Evolutionary conservation across 192 early-diverging fungal genomes (phyloP).

Genomic region (Backusella liffmaniae): DNA sequence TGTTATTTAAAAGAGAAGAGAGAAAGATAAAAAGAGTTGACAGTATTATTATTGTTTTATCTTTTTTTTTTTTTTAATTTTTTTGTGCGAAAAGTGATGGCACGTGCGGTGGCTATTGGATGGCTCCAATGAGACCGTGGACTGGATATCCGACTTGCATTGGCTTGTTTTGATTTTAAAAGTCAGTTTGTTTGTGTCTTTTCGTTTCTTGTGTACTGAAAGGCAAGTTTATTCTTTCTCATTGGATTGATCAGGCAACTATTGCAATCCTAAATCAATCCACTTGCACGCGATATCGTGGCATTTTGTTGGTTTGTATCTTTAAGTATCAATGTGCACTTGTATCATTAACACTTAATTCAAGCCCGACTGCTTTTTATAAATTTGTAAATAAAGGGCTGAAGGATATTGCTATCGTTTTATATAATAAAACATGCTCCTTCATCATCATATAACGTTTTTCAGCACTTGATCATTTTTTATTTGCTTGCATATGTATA

Average conservation of each 20-base stretch:
- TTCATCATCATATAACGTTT: too few relatives aligned
- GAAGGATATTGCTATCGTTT: background rate
- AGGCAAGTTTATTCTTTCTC: background rate
- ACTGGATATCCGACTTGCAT: background rate
- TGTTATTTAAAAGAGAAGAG: background rate
- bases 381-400: background rate
- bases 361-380: background rate
- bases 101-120: slow-evolving; percentile 4
- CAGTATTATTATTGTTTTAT: background rate
- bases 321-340: background rate
- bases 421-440: background rate
- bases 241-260: background rate
- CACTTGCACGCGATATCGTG: slow-evolving; percentile 4
- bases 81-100: background rate
- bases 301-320: background rate
- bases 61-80: background rate
- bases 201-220: background rate
- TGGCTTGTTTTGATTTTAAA: background rate
- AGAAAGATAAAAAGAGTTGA: background rate
- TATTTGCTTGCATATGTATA: too few relatives aligned
- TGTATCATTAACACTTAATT: background rate
- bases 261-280: background rate
- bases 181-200: background rate
- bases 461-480: too few relatives aligned
- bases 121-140: background rate